phyloP scores from a whole-genome alignment of 202 grass and related monocot species.

The Saccharum hybrid region DNA sequence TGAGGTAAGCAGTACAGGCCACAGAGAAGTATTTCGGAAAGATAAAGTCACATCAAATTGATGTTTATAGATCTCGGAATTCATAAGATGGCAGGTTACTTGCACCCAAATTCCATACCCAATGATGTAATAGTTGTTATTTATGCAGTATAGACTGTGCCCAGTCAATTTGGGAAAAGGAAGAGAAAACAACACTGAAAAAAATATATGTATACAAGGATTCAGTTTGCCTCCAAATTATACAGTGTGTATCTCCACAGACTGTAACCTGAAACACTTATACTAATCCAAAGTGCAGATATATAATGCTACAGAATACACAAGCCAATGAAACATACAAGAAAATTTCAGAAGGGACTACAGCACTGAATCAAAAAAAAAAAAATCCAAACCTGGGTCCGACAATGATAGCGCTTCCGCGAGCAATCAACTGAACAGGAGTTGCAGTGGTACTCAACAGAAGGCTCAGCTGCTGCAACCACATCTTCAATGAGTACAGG shows the following conservation, averaged over 20 bases:
- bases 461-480: constrained; percentile 68
- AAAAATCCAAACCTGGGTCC: constrained; percentile 74
- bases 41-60: constrained; percentile 10
- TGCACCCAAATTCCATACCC: constrained; percentile 20
- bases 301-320: background rate
- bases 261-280: background rate
- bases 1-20: background rate
- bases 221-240: background rate
- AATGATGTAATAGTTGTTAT: constrained; percentile 3
- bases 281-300: constrained; percentile 8
- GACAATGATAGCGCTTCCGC: constrained; percentile 87
- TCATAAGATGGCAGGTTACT: constrained; percentile 24
- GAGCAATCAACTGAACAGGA: constrained; percentile 98
- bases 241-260: background rate
- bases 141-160: constrained; percentile 9
- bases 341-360: constrained; percentile 11
- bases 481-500: constrained; percentile 74
- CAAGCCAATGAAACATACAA: constrained; percentile 25
- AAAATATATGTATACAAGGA: background rate
- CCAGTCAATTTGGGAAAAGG: constrained; percentile 7
- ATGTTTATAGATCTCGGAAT: constrained; percentile 14
- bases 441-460: constrained; percentile 97
- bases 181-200: background rate
- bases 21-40: constrained; percentile 23
- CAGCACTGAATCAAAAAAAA: constrained; percentile 29